These are phyloP conservation scores for Corymbia maculata DNA, from an alignment of 345 rosid species.

Conservation along the genomic window DNA sequence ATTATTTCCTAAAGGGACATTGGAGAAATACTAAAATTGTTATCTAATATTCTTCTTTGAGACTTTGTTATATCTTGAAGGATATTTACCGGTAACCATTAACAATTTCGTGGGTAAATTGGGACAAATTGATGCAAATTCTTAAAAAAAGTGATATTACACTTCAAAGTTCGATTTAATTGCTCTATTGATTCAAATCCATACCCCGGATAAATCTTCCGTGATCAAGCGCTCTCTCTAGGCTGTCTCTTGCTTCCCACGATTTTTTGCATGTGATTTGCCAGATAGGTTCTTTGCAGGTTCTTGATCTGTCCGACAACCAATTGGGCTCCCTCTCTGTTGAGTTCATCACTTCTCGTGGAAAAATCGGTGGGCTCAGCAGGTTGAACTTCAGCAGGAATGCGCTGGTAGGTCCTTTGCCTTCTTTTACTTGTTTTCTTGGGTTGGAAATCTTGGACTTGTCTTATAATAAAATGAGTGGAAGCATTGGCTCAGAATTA, in stretches of 20 bases:
- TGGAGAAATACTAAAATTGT: too few relatives aligned
- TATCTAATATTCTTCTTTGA: too few relatives aligned
- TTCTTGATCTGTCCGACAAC: conserved; percentile 52
- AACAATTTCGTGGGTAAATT: too few relatives aligned
- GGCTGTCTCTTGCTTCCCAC: conserved; percentile 23
- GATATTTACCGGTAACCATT: too few relatives aligned
- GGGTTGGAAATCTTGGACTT: conserved; percentile 54
- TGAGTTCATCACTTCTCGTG: conserved; percentile 34
- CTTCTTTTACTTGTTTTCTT: conserved; percentile 31
- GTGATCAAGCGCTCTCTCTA: conserved; percentile 28
- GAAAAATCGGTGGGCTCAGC: conserved; percentile 26
- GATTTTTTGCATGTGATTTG: conserved; percentile 35
- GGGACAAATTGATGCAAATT: too few relatives aligned
- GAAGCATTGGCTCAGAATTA: conserved; percentile 25
- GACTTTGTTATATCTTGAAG: too few relatives aligned
- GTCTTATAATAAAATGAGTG: conserved; percentile 27
- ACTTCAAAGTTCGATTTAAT: too few relatives aligned
- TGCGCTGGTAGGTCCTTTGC: conserved; percentile 26
- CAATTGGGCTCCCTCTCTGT: conserved; percentile 30
- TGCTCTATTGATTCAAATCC: too few relatives aligned
- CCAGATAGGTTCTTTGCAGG: conserved; percentile 41
- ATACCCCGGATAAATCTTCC: conserved; percentile 2
- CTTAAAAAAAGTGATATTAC: too few relatives aligned
- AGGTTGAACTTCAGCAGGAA: conserved; percentile 49
- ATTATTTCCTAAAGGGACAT: too few relatives aligned